These are phyloP conservation scores for Suillus alpinus DNA, from an alignment of 768 basidiomycete genomes.

Conservation along the genomic window DNA sequence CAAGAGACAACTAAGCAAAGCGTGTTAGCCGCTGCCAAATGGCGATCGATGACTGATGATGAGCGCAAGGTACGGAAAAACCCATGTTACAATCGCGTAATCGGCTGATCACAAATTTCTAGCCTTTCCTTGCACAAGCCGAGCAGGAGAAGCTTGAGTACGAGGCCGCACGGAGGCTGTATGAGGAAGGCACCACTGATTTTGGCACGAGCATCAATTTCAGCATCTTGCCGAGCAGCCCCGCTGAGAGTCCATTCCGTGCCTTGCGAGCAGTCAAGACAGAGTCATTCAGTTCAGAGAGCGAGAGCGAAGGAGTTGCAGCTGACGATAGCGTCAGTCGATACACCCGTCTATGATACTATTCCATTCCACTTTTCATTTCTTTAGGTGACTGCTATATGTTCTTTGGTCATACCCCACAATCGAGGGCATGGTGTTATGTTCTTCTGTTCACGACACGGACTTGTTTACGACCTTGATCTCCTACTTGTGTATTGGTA, in stretches of 20 bases:
- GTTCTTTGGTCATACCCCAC: conserved; percentile 30
- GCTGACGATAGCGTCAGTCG: conserved; percentile 47
- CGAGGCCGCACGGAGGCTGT: conserved; percentile 78
- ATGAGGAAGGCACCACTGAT: conserved; percentile 77
- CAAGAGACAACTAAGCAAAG: conserved; percentile 94
- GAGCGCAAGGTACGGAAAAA: conserved; percentile 74
- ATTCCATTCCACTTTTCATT: conserved; percentile 11
- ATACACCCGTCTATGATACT: conserved; percentile 33
- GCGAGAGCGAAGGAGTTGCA: conserved; percentile 63
- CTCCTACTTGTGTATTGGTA: conserved; percentile 42
- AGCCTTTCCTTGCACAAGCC: conserved; percentile 93
- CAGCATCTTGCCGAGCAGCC: conserved; percentile 72
- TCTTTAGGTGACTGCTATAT: conserved; percentile 14
- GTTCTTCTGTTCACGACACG: conserved; percentile 24
- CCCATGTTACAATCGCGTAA: conserved; percentile 2
- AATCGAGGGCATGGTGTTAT: conserved; percentile 37
- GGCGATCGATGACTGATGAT: conserved; percentile 90
- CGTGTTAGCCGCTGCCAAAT: conserved; percentile 87
- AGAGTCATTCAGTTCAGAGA: conserved; percentile 64
- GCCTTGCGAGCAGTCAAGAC: conserved; percentile 48
- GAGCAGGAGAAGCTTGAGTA: conserved; percentile 96
- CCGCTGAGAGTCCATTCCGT: conserved; percentile 43
- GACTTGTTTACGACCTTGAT: conserved; percentile 19
- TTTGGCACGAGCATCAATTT: conserved; percentile 78
- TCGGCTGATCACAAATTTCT: conserved; percentile 14